A percentile compares a stretch with the other conserved stretches of the same genome.
These are phyloP conservation scores for Daldinia concentrica DNA, from an alignment of 495 filamentous ascomycete genomes.

Conservation along the genomic window DNA sequence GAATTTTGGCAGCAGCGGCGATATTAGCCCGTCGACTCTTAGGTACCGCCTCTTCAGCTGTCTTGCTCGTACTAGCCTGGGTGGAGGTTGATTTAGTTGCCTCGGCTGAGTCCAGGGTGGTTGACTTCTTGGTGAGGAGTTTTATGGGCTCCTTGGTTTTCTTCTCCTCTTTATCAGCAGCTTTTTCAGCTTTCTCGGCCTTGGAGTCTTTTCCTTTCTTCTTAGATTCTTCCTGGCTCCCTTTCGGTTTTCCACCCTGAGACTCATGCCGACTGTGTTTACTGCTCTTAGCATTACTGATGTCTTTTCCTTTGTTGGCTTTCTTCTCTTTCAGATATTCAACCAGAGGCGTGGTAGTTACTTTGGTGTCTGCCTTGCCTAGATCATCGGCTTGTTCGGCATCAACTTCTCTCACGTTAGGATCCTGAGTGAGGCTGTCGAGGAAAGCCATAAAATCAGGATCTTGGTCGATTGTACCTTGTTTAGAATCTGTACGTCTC, in stretches of 20 bases:
- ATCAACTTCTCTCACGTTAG: slow-evolving; percentile 57
- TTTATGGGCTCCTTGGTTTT: slow-evolving; percentile 79
- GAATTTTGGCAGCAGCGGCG: slow-evolving; percentile 79
- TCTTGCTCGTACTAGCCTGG: slow-evolving; percentile 47
- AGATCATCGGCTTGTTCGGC: slow-evolving; percentile 63
- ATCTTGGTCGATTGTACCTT: slow-evolving; percentile 96
- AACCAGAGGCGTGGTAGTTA: slow-evolving; percentile 86
- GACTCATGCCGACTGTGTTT: slow-evolving; percentile 61
- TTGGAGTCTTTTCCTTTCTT: slow-evolving; percentile 69
- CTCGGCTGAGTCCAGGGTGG: slow-evolving; percentile 61
- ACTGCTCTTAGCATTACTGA: slow-evolving; percentile 55
- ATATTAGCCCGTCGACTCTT: slow-evolving; percentile 72
- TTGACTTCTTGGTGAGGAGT: slow-evolving; percentile 76
- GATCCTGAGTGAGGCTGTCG: slow-evolving; percentile 82
- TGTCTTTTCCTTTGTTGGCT: slow-evolving; percentile 83
- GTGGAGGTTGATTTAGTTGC: slow-evolving; percentile 52
- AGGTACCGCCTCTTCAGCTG: slow-evolving; percentile 45
- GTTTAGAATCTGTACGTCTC: slow-evolving; percentile 79
- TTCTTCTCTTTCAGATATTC: slow-evolving; percentile 92
- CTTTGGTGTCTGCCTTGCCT: slow-evolving; percentile 67
- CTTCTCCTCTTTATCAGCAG: slow-evolving; percentile 50
- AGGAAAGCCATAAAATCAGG: slow-evolving; percentile 94
- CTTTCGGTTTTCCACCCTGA: slow-evolving; percentile 59
- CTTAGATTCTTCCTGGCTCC: slow-evolving; percentile 62
- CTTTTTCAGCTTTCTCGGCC: slow-evolving; percentile 65